phyloP scores from a whole-genome alignment of 805 yeast species.

The Saturnispora saitoi region DNA sequence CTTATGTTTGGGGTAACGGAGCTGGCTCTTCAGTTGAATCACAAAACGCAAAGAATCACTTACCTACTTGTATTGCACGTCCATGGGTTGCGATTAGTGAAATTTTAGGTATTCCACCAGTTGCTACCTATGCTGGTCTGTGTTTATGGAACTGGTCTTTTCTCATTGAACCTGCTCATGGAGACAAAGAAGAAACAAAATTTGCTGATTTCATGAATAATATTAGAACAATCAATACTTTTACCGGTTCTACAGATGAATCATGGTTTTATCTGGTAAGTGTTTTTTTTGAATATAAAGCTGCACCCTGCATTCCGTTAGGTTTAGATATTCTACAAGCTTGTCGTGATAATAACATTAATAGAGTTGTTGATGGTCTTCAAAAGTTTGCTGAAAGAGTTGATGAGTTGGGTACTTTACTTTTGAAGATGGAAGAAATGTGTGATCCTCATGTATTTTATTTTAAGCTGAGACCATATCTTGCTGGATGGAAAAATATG shows the following conservation, averaged over 20 bases:
- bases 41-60: conserved; percentile 40
- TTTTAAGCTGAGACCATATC: conserved; percentile 74
- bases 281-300: conserved; percentile 75
- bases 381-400: conserved; percentile 67
- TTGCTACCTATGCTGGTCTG: conserved; percentile 81
- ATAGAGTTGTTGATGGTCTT: conserved; percentile 36
- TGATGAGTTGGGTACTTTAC: conserved; percentile 60
- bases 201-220: conserved; percentile 44
- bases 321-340: conserved; percentile 62
- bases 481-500: conserved; percentile 96
- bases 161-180: conserved; percentile 35
- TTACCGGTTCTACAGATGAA: conserved; percentile 86
- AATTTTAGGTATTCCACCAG: conserved; percentile 66
- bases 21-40: conserved; percentile 30
- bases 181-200: conserved; percentile 18
- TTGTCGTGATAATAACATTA: conserved; percentile 39
- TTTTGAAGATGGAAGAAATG: conserved; percentile 83
- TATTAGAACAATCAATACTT: conserved; percentile 72
- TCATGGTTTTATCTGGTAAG: conserved; percentile 89
- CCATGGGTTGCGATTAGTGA: conserved; percentile 60
- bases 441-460: conserved; percentile 92
- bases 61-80: conserved; percentile 61
- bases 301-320: conserved; percentile 58
- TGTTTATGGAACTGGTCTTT: conserved; percentile 82
- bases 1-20: conserved; percentile 71